These are phyloP conservation scores for Kluyveromyces wickerhamii DNA, from an alignment of 805 yeast species.

Conservation along the genomic window DNA sequence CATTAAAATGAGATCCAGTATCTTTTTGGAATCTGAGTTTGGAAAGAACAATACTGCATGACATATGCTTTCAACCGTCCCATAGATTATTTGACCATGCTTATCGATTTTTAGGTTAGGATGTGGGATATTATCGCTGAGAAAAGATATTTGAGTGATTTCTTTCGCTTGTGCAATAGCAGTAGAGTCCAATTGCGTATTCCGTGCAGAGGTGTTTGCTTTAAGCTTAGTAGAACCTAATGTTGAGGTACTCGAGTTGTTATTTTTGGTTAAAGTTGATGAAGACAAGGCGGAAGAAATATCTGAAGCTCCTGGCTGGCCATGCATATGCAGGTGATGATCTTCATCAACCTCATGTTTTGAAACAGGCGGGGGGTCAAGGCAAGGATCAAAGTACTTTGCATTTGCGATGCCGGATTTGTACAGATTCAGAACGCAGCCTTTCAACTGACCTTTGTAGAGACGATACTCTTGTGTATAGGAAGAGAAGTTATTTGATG, in stretches of 20 bases:
- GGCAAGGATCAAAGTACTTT: slow-evolving; percentile 33
- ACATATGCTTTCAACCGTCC: slow-evolving; percentile 63
- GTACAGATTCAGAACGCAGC: slow-evolving; percentile 56
- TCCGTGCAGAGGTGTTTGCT: slow-evolving; percentile 7
- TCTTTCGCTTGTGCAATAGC: slow-evolving; percentile 17
- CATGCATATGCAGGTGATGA: not conserved
- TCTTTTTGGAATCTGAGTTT: slow-evolving; percentile 24
- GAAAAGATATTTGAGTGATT: slow-evolving; percentile 23
- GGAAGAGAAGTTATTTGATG: slow-evolving; percentile 12
- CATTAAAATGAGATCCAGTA: slow-evolving; percentile 37
- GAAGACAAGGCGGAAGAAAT: slow-evolving; percentile 6
- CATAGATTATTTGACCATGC: slow-evolving; percentile 40
- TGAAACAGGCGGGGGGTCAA: slow-evolving; percentile 5
- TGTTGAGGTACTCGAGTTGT: not conserved
- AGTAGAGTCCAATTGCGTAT: slow-evolving; percentile 1
- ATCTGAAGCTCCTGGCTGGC: not conserved
- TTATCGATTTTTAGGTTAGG: slow-evolving; percentile 50
- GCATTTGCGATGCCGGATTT: slow-evolving; percentile 46
- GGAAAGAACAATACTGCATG: slow-evolving; percentile 62
- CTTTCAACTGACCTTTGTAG: slow-evolving; percentile 60
- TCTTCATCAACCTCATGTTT: slow-evolving; percentile 2
- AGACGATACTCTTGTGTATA: slow-evolving; percentile 30
- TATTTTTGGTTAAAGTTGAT: not conserved
- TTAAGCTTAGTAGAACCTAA: too few species aligned
- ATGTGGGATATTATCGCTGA: slow-evolving; percentile 47